Percentiles rank a stretch among this genome's conserved stretches.
phyloP scores from a whole-genome alignment of 345 rosid species.

The Linum tenue region DNA sequence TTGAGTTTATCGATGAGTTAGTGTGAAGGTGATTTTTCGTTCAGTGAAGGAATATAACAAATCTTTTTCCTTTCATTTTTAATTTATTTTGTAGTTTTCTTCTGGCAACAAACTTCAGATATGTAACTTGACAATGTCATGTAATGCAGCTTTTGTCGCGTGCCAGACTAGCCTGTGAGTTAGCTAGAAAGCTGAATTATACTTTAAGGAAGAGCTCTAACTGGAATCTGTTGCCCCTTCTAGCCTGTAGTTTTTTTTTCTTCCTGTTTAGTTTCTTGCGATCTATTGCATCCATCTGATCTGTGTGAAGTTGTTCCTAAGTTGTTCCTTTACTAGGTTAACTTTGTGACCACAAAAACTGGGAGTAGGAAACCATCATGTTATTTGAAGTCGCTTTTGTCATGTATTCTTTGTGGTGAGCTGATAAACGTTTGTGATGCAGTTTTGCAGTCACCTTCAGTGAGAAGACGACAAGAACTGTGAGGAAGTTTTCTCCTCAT shows the following conservation, averaged over 20 bases:
- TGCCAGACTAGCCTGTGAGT: background rate
- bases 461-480: conserved; percentile 5
- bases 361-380: background rate
- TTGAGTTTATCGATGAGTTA: background rate
- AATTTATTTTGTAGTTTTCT: background rate
- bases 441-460: conserved; percentile 5
- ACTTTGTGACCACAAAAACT: too few species aligned
- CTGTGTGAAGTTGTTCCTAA: too few species aligned
- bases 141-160: background rate
- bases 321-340: too few species aligned
- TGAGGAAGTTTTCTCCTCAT: conserved; percentile 6
- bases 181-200: too few species aligned
- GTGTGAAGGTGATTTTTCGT: background rate
- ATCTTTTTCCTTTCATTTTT: background rate
- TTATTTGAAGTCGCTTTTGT: background rate
- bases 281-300: too few species aligned
- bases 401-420: background rate
- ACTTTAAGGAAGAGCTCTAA: too few species aligned
- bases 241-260: too few species aligned
- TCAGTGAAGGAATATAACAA: background rate
- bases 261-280: too few species aligned
- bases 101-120: background rate
- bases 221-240: too few species aligned
- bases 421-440: background rate
- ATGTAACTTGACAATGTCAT: background rate